A percentile compares a stretch with the other conserved stretches of the same genome.
phyloP scores from a whole-genome alignment of 768 basidiomycete species.

The Cantharellus anzutake region DNA sequence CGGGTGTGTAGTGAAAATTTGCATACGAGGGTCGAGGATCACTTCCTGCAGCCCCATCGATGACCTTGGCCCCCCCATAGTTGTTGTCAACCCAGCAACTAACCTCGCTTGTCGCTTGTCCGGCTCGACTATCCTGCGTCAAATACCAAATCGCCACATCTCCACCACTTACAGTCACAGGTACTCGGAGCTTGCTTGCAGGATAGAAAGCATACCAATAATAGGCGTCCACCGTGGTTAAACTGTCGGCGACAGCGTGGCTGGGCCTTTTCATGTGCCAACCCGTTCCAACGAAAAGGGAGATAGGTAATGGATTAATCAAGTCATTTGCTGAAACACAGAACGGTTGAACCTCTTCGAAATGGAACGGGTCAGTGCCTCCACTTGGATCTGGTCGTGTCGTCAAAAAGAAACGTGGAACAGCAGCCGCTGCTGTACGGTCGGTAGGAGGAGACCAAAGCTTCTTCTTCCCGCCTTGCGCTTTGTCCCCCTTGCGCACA shows the following conservation, averaged over 20 bases:
- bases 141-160: conserved; percentile 88
- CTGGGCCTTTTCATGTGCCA: conserved; percentile 69
- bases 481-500: conserved; percentile 47
- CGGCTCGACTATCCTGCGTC: conserved; percentile 37
- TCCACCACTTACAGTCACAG: conserved; percentile 68
- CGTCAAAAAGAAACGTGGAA: neutral
- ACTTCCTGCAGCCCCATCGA: conserved; percentile 54
- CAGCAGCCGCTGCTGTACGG: neutral
- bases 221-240: conserved; percentile 28
- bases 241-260: conserved; percentile 16
- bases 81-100: conserved; percentile 99
- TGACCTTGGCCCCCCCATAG: conserved; percentile 47
- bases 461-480: conserved; percentile 17
- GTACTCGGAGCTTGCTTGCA: conserved; percentile 63
- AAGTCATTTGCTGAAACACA: conserved; percentile 96
- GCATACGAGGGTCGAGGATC: conserved; percentile 51
- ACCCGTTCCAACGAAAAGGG: conserved; percentile 82
- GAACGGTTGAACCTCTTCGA: conserved; percentile 75
- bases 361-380: conserved; percentile 16
- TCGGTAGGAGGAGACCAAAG: neutral
- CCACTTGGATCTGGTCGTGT: conserved; percentile 2
- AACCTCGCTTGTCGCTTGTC: conserved; percentile 38
- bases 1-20: conserved; percentile 5
- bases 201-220: conserved; percentile 90
- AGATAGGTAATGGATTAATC: conserved; percentile 90